A percentile compares a stretch with the other conserved stretches of the same genome.
These are phyloP conservation scores for Gossypium mustelinum DNA, from an alignment of 345 rosid species.

Conservation along the genomic window DNA sequence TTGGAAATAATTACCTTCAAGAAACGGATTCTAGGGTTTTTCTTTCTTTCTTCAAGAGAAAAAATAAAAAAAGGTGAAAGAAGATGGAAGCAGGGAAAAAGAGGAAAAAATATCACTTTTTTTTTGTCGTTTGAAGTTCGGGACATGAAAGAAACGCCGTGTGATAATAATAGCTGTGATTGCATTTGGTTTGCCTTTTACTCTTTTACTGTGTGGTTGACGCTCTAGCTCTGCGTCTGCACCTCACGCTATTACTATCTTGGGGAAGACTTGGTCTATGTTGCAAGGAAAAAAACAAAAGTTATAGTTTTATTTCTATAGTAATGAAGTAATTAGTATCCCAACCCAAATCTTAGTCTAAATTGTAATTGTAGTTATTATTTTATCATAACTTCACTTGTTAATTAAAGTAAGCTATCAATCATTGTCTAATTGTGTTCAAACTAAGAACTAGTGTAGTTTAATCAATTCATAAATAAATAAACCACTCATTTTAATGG, in stretches of 20 bases:
- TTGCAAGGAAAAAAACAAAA: neutral
- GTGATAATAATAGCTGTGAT: constrained; percentile 24
- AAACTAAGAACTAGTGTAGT: neutral
- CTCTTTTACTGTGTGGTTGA: neutral
- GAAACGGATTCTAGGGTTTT: constrained; percentile 1
- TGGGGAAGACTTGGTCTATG: neutral
- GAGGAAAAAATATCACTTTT: neutral
- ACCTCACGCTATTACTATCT: neutral
- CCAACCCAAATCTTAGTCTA: neutral
- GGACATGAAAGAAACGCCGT: constrained; percentile 34
- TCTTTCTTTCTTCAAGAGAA: constrained; percentile 8
- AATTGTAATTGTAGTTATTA: neutral
- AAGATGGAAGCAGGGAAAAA: neutral
- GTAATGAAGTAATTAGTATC: too few relatives aligned
- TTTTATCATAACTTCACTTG: neutral
- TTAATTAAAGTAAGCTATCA: neutral
- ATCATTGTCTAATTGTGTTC: too few relatives aligned
- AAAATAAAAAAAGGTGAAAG: constrained; percentile 8
- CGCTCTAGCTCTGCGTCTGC: constrained; percentile 11
- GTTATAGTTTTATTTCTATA: neutral
- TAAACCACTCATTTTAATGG: neutral
- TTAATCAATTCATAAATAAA: neutral
- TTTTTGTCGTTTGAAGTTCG: constrained; percentile 20
- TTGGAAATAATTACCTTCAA: neutral
- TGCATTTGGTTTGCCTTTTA: neutral